A percentile compares a stretch with the other conserved stretches of the same genome.
Conservation (phyloP, 2,329 filamentous ascomycete species). For the Colletotrichum sp. region DNA sequence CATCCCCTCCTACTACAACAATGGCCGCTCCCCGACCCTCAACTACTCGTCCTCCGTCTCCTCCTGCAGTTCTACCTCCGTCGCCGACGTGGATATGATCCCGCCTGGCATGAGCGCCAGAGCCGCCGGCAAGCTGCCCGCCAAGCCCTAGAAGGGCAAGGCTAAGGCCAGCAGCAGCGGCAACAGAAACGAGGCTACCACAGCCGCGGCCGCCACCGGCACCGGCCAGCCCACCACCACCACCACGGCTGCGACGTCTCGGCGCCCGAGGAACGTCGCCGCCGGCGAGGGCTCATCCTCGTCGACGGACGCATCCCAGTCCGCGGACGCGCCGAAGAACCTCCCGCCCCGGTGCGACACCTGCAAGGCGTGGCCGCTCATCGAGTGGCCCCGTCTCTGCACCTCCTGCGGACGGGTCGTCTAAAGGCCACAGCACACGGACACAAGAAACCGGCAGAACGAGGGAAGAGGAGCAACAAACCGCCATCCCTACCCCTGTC, state of each 20-base stretch:
- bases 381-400: slow-evolving; percentile 8
- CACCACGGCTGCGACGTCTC: neutral
- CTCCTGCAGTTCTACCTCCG: neutral
- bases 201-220: neutral
- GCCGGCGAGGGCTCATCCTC: neutral
- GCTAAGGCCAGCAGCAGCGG: neutral
- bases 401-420: neutral
- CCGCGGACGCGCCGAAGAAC: neutral
- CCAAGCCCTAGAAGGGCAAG: slow-evolving; percentile 5
- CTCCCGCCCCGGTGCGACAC: neutral
- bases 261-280: neutral
- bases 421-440: neutral
- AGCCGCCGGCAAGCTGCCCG: slow-evolving; percentile 2
- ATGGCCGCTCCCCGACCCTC: neutral
- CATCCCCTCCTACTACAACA: slow-evolving; percentile 12
- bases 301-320: neutral
- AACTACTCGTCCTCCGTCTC: neutral
- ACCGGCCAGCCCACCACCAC: neutral
- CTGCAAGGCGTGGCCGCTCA: neutral
- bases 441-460: neutral
- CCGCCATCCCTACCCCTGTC: neutral
- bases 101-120: neutral
- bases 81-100: neutral
- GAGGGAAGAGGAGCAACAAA: neutral
- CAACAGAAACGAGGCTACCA: neutral